These are phyloP conservation scores for Scenedesmus sp. DNA, from an alignment of 163 green algal genomes.

Conservation along the genomic window DNA sequence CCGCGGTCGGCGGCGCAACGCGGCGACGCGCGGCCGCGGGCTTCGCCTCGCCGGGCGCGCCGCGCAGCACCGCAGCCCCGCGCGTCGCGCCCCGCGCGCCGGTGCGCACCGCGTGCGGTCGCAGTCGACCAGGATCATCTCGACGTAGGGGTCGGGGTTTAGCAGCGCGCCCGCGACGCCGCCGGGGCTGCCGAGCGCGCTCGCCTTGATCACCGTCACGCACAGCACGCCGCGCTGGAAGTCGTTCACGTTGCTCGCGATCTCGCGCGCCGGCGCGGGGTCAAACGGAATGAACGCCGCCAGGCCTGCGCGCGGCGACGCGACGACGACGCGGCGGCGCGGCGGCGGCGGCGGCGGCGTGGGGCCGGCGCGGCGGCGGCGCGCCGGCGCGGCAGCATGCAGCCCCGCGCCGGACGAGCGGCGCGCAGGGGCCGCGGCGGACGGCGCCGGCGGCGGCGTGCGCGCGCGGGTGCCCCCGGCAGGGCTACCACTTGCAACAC, in stretches of 20 bases:
- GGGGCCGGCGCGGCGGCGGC: too few species aligned
- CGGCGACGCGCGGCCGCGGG: too few species aligned
- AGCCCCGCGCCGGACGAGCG: too few species aligned
- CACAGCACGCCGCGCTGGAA: constrained; percentile 49
- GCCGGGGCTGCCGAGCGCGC: neutral
- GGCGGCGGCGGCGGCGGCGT: too few species aligned
- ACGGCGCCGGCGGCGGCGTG: too few species aligned
- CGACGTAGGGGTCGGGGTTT: constrained; percentile 22
- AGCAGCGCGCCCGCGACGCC: neutral
- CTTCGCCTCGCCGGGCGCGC: neutral
- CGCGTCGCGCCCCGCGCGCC: neutral
- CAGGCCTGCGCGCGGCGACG: too few species aligned
- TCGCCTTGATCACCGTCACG: constrained; percentile 37
- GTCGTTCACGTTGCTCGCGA: constrained; percentile 35
- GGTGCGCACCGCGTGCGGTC: constrained; percentile 14
- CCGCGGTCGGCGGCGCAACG: too few species aligned
- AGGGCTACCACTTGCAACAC: too few species aligned
- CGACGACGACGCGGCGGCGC: too few species aligned
- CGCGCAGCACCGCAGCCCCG: neutral
- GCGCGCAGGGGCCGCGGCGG: too few species aligned
- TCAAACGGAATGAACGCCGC: constrained; percentile 35
- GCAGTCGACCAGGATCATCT: constrained; percentile 55
- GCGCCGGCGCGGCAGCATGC: too few species aligned
- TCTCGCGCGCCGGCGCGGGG: constrained; percentile 17
- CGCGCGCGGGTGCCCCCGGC: too few species aligned